Evolutionary conservation across 495 filamentous ascomycete genomes (phyloP), one percentile per base, ranked within the genome.

Genomic region (Trichoderma asperelloides): DNA sequence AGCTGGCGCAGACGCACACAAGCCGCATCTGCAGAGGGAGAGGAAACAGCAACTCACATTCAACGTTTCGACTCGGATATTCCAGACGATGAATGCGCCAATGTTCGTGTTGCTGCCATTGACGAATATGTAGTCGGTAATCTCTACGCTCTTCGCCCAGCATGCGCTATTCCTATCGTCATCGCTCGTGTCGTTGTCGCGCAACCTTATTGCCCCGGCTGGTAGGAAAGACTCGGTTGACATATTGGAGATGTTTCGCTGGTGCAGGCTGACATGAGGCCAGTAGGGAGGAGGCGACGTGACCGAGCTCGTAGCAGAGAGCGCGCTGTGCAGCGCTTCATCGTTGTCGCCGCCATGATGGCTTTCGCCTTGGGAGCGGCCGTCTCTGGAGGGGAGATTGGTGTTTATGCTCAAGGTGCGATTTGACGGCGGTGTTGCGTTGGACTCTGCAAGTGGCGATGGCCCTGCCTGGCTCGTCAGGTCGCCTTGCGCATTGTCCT

Each of bases 1-100:
- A 37, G 33, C 33, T 7, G 33, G 33, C 33, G 33, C 57, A 21
- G 37, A 45, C 43, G 5, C 43, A 18, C 43, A 47, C 43, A 47
- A 5, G 43, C n/a, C 7, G 12, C 43, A n/a, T 18, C 43, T 18
- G n/a, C 43, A 47, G 45, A 30, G 51, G 15, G 16, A 1, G 40
- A 25, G 68, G 16, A 18, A 33, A 55, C 11, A 43, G 37, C 27
- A n/a, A 73, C 79, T 68, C 30, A 82, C 80, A 65, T 67, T 78
- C 63, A 82, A 67, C 28, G 82, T 84, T 71, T 84, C 82, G 18
- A 86, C 82, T 60, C 71, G 71, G 41, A 86, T 83, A 69, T 83
- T 83, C 80, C 80, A 86, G 0, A 84, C 83, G 8, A 84, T 79
- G 69, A 86, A 86, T 0, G 84, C 81, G n/a, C 84, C 84, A 41